Evolutionary conservation across 2,329 filamentous ascomycete genomes (phyloP), one percentile per base, ranked within the genome.

Genomic region (Aspergillus awamori): DNA sequence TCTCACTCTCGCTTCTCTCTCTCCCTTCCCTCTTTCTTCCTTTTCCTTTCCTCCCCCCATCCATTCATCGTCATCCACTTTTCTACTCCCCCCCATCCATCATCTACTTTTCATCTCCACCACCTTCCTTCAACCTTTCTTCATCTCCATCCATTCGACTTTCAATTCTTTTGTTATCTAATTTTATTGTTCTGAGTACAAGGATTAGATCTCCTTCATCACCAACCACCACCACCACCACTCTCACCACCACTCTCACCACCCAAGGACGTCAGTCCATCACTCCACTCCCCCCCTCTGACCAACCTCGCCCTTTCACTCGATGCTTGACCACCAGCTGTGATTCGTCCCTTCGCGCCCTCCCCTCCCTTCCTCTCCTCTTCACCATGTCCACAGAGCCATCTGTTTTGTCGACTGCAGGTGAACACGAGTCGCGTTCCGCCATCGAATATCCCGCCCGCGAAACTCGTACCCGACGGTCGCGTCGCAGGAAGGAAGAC

Each of bases 401-500:
- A 49, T 66, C 74, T 55, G 66, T 63, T 41, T 57, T 68, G 61
- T 58, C 68, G 59, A 63, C 63, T 49, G 70, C 73, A 62, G 69
- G 72, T 59, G 70, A 74, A 61, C 66, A 64, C 55, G 60, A 65
- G 61, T 63, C 66, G 54, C 66, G 65, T 24, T 63, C 64, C n/a
- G 56, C 66, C 30, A 61, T 66, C 49, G 67, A 68, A 43, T 38
- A 61, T 26, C 63, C 69, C 59, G 63, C 61, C 60, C 70, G 70
- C 61, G 70, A 69, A 63, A 64, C 70, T 63, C 71, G 70, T 62
- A 68, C 72, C 59, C 69, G 74, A 69, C 76, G 74, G 68, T 75
- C 76, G 69, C 76, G 77, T 69, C 74, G 76, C 59, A 77, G 79
- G 73, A 76, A 79, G 74, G 74, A 79, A 62, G 74, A 76, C 63